Conservation (phyloP, 2,329 filamentous ascomycete species). For the Capronia epimyces region DNA sequence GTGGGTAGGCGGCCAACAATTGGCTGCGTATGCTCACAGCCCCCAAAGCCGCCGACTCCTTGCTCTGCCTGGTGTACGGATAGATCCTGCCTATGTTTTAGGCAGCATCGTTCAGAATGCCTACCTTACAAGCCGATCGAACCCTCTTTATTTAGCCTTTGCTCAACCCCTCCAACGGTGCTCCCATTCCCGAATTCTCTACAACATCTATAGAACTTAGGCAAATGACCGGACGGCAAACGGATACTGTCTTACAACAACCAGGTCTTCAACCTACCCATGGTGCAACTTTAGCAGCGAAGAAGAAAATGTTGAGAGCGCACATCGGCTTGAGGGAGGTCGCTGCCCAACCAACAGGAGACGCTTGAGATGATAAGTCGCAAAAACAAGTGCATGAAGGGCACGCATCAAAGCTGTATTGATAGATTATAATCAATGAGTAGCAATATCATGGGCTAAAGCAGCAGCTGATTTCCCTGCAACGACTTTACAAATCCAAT, state of each 20-base stretch:
- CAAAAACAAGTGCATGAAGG: too few species aligned
- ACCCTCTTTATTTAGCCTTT: slow-evolving; percentile 8
- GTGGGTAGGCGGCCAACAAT: too few species aligned
- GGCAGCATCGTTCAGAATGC: slow-evolving; percentile 10
- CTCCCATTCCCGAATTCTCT: slow-evolving; percentile 10
- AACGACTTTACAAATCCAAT: too few species aligned
- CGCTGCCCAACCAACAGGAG: slow-evolving; percentile 2
- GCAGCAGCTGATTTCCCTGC: too few species aligned
- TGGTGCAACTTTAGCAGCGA: slow-evolving; percentile 7
- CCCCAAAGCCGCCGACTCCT: too few species aligned
- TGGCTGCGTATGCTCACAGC: too few species aligned
- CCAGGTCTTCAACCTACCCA: slow-evolving; percentile 8
- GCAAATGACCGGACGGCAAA: slow-evolving; percentile 9
- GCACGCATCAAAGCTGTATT: too few species aligned
- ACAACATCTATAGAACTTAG: slow-evolving; percentile 8
- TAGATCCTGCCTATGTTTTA: too few species aligned
- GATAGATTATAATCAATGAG: too few species aligned
- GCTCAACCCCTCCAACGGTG: slow-evolving; percentile 1
- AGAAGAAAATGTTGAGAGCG: slow-evolving; percentile 13
- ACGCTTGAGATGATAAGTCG: too few species aligned
- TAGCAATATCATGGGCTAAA: too few species aligned
- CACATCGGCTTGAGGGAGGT: slow-evolving; percentile 15
- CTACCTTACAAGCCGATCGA: slow-evolving; percentile 6
- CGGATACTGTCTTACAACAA: slow-evolving; percentile 12
- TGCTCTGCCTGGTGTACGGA: too few species aligned